Evolutionary conservation across 1,284 basidiomycete species (phyloP).

Genomic region (Meira miltonrushii): DNA sequence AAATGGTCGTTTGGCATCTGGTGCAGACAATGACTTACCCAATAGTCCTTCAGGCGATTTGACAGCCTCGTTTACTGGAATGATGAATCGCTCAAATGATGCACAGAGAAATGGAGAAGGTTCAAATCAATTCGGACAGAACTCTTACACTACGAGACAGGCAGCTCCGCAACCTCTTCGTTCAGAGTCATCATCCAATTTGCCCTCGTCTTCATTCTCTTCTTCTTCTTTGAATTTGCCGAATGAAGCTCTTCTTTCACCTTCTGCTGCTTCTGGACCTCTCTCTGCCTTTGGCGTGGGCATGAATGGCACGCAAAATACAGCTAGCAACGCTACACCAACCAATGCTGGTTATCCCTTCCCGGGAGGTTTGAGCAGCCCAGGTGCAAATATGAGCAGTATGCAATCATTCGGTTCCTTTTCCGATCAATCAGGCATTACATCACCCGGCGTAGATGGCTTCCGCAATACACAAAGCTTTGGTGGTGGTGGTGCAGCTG

Average conservation of each 20-base stretch:
- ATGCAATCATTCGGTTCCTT: neutral
- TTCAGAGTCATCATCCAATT: too few relatives aligned
- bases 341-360: neutral
- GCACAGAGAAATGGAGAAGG: too few relatives aligned
- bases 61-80: too few relatives aligned
- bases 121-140: too few relatives aligned
- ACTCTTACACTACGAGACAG: too few relatives aligned
- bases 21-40: too few relatives aligned
- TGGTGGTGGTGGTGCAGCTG: neutral
- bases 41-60: too few relatives aligned
- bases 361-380: neutral
- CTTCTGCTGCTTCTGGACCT: conserved; percentile 25
- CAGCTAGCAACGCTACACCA: neutral
- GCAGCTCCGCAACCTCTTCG: neutral
- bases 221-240: neutral
- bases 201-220: neutral
- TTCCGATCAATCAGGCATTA: neutral
- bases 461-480: neutral
- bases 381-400: neutral
- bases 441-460: neutral
- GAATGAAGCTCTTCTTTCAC: conserved; percentile 28
- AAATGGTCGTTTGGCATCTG: too few relatives aligned
- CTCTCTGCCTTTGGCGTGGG: conserved; percentile 22
- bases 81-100: too few relatives aligned
- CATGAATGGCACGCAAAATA: neutral